Evolutionary conservation across 768 basidiomycete species (phyloP).

Genomic region (Lactarius akahatsu): DNA sequence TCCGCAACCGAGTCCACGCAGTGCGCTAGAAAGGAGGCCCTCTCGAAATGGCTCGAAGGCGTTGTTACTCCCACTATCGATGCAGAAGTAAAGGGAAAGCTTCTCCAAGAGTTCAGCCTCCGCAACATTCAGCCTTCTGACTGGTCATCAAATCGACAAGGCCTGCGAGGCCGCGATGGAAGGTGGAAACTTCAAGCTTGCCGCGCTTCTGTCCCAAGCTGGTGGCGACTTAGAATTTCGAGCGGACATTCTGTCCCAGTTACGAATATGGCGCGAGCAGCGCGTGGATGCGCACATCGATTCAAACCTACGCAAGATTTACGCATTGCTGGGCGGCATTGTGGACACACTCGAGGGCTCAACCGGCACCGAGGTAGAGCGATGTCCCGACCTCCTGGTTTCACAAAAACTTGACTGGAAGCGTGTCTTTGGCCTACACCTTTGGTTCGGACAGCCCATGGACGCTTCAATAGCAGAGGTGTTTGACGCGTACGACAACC

Average conservation of each 20-base stretch:
- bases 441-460: conserved; percentile 84
- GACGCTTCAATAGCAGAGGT: conserved; percentile 70
- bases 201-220: conserved; percentile 85
- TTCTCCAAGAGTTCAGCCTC: conserved; percentile 46
- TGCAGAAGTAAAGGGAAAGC: conserved; percentile 56
- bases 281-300: conserved; percentile 67
- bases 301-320: conserved; percentile 70
- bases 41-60: conserved; percentile 83
- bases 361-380: conserved; percentile 50
- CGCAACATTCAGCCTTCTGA: conserved; percentile 72
- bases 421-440: conserved; percentile 80
- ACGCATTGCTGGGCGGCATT: conserved; percentile 81
- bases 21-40: conserved; percentile 73
- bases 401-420: conserved; percentile 89
- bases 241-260: conserved; percentile 68
- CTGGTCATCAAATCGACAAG: conserved; percentile 84
- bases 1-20: conserved; percentile 56
- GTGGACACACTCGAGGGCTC: conserved; percentile 57
- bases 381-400: conserved; percentile 58
- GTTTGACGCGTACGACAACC: conserved; percentile 57
- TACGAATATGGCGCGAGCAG: conserved; percentile 81
- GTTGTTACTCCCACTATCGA: conserved; percentile 72
- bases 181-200: conserved; percentile 76
- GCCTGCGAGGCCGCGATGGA: conserved; percentile 76
- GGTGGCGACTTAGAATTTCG: conserved; percentile 75